Conservation (phyloP, 2,329 filamentous ascomycete genomes). For the Aspergillus nomiae region DNA sequence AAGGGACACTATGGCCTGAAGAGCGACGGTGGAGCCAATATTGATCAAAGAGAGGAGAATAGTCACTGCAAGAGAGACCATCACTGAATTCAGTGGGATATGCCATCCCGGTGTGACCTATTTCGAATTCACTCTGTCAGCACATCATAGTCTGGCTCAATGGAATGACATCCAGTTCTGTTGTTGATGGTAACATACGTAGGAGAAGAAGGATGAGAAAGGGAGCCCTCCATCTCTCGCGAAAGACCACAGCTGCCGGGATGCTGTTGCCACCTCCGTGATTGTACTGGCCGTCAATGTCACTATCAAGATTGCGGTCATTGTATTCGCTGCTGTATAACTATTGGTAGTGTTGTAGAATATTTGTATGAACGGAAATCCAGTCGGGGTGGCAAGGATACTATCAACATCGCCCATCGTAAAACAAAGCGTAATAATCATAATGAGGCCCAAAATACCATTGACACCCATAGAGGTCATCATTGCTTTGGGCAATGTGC, state of each 20-base stretch:
- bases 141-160: too few species aligned
- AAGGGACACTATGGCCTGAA: constrained; percentile 48
- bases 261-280: constrained; percentile 59
- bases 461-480: constrained; percentile 54
- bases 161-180: not conserved
- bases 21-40: constrained; percentile 50
- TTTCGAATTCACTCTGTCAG: constrained; percentile 6
- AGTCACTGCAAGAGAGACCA: constrained; percentile 48
- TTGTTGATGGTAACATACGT: constrained; percentile 30
- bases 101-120: constrained; percentile 42
- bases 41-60: constrained; percentile 54
- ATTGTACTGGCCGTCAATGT: constrained; percentile 54
- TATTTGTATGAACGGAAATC: constrained; percentile 62
- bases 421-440: constrained; percentile 59
- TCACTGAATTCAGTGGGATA: constrained; percentile 51
- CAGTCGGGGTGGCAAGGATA: constrained; percentile 49
- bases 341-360: constrained; percentile 56
- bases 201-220: constrained; percentile 40
- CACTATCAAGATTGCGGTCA: constrained; percentile 54
- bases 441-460: constrained; percentile 56
- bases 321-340: constrained; percentile 51
- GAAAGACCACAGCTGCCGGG: constrained; percentile 60
- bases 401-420: constrained; percentile 53
- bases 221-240: constrained; percentile 46
- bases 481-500: constrained; percentile 55